These are phyloP conservation scores for Heliamphora pulchella DNA, from an alignment of 179 eudicot genomes.

Conservation along the genomic window DNA sequence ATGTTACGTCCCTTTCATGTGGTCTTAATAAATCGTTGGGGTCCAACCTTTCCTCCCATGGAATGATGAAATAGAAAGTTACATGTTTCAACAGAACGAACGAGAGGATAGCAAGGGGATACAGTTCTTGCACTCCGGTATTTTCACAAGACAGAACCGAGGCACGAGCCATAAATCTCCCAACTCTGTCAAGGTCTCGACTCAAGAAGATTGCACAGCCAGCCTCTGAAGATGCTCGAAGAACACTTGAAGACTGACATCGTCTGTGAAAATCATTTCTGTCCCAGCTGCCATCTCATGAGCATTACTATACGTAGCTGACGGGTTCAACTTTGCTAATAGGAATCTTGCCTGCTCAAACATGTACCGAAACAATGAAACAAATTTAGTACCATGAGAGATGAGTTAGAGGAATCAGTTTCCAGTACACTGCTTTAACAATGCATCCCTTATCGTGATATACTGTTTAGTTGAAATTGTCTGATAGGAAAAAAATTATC, in stretches of 20 bases:
- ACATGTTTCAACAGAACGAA: background rate
- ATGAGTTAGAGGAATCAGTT: background rate
- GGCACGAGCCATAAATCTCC: background rate
- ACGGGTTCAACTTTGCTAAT: conserved; percentile 91
- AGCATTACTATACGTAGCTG: conserved; percentile 81
- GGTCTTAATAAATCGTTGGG: background rate
- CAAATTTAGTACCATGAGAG: conserved; percentile 1
- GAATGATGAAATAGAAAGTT: background rate
- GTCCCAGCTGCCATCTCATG: conserved; percentile 73
- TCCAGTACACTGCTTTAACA: background rate
- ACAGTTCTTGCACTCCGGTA: background rate
- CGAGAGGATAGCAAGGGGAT: background rate
- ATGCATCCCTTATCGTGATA: background rate
- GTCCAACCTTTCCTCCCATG: background rate
- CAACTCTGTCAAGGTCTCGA: background rate
- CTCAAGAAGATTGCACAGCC: conserved; percentile 87
- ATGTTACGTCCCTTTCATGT: background rate
- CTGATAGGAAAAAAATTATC: background rate
- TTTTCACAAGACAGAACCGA: background rate
- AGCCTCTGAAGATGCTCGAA: conserved; percentile 91
- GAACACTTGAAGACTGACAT: conserved; percentile 93
- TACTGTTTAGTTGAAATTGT: background rate
- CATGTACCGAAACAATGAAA: conserved; percentile 1
- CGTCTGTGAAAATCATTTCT: conserved; percentile 93
- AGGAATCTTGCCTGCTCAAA: conserved; percentile 83